A percentile compares a stretch with the other conserved stretches of the same genome.
Evolutionary conservation across 768 basidiomycete species (phyloP).

Genomic region (Mycena rebaudengoi): DNA sequence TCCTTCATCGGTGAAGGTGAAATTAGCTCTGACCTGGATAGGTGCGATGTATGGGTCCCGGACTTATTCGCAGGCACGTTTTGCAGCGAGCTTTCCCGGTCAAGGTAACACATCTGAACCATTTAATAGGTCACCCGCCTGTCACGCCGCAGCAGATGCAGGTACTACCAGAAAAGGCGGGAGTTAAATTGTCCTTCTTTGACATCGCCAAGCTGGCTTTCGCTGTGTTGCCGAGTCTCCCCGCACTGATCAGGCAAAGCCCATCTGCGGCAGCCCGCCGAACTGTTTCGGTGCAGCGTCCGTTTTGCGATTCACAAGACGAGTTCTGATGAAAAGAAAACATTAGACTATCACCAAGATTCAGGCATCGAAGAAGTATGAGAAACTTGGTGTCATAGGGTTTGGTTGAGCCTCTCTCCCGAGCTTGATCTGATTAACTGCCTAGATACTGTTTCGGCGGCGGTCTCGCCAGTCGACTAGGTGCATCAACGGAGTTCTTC

Average conservation of each 20-base stretch:
- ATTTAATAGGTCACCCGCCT: constrained; percentile 10
- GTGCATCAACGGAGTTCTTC: constrained; percentile 13
- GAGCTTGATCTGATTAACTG: too few relatives aligned
- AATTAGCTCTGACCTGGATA: too few relatives aligned
- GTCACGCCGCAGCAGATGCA: constrained; percentile 10
- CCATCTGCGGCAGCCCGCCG: constrained; percentile 42
- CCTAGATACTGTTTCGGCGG: constrained; percentile 26
- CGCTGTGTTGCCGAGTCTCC: constrained; percentile 35
- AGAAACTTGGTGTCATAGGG: constrained; percentile 55
- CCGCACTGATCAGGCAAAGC: constrained; percentile 40
- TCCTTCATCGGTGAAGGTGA: too few relatives aligned
- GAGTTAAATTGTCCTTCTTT: constrained; percentile 39
- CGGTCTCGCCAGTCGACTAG: constrained; percentile 7
- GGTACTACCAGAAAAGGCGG: constrained; percentile 39
- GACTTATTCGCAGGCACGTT: constrained; percentile 60
- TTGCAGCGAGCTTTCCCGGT: not conserved
- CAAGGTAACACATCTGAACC: not conserved
- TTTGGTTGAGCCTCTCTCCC: constrained; percentile 27
- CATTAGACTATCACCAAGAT: constrained; percentile 44
- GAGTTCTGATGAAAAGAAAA: too few relatives aligned
- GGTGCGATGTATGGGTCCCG: constrained; percentile 68
- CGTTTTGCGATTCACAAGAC: too few relatives aligned
- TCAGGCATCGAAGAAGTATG: constrained; percentile 49
- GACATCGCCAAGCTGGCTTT: constrained; percentile 38
- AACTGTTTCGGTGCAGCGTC: constrained; percentile 39